Evolutionary conservation across 257 asterid species (phyloP), one percentile per base, ranked within the genome.

Genomic region (Fraxinus excelsior): DNA sequence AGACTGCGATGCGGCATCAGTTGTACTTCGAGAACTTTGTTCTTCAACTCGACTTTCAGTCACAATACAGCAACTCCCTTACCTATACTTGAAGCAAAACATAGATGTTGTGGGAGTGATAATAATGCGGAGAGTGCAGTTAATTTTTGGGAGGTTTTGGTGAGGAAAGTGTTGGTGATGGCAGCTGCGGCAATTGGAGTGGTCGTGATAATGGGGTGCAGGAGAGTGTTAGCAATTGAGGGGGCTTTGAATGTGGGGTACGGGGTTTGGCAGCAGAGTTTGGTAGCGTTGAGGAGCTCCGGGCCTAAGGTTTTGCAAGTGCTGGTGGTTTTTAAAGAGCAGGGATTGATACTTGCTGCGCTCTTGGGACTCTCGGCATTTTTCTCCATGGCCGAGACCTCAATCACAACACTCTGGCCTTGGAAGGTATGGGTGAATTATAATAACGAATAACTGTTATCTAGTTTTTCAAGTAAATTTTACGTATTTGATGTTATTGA

Each of bases 391-490:
- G 99, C 98, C 0, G 99, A 96, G 86, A 96, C 99, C 23, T 93
- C 99, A 65, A 96, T 96, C 68, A 96, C 99, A 44, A 96, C 99
- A 7, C 97, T 96, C 66, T 96, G 99, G 99, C 99, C 99, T 44
- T 96, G 99, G 99, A 96, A 96, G 98, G 99, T 95, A 87, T 19
- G 49, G 60, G 13, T 7, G 49, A 25, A 68, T n/a, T 77, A 19
- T 13, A 38, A 7, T 34, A 42, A 72, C 37, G 79, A 42, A 46
- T 67, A 23, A 73, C 11, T 38, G 37, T 32, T 44, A 67, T 32
- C 37, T 65, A 19, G 34, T 67, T 74, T 67, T 49, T 16, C 23
- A 28, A 51, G 18, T 65, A 28, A 40, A 23, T 31, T 67, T 40
- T 32, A 46, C 19, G 1, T 67, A 18, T 67, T 74, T 65, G 72